phyloP scores from a whole-genome alignment of 129 eudicot genomes.

The Arctium minus region DNA sequence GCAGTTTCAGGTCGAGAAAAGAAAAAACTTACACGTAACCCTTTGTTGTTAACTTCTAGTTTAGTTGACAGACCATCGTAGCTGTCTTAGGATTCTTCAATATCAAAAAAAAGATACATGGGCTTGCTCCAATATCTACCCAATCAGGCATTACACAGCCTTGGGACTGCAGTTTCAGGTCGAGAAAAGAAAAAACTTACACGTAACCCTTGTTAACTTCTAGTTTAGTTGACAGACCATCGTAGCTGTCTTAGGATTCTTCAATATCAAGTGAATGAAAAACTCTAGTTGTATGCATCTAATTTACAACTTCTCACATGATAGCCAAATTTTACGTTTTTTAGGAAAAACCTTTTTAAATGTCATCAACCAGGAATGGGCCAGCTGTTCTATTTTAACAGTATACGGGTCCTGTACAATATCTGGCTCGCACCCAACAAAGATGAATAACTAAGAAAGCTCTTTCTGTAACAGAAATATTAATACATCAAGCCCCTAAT shows the following conservation, averaged over 20 bases:
- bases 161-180: background rate
- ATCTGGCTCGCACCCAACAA: background rate
- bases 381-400: background rate
- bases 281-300: background rate
- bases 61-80: background rate
- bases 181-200: background rate
- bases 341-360: background rate
- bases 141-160: background rate
- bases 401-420: background rate
- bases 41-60: background rate
- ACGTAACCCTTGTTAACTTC: background rate
- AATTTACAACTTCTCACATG: background rate
- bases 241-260: background rate
- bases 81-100: background rate
- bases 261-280: background rate
- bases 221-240: conserved; percentile 1
- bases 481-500: background rate
- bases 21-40: background rate
- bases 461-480: background rate
- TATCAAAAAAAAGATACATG: no score
- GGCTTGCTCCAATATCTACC: no score
- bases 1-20: background rate
- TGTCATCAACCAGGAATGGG: background rate
- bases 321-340: background rate
- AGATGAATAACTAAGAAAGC: background rate